Conservation (phyloP, 805 yeast species). For the Metschnikowia proteae region DNA sequence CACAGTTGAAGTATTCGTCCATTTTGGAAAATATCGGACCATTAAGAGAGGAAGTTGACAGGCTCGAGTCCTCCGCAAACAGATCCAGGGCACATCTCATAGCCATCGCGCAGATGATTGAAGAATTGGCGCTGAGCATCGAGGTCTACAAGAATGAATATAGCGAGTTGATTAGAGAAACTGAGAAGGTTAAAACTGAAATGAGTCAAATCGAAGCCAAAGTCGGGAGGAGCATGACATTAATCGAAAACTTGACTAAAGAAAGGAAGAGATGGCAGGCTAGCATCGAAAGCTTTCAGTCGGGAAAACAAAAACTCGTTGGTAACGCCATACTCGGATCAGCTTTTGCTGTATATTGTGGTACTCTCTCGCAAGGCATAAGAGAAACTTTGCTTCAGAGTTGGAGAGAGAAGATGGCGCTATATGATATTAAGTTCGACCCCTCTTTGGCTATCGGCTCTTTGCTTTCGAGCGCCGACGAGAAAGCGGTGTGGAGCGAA, state of each 20-base stretch:
- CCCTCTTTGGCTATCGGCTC: conserved; percentile 29
- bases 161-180: conserved; percentile 70
- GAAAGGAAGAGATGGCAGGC: conserved; percentile 77
- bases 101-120: conserved; percentile 80
- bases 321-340: conserved; percentile 69
- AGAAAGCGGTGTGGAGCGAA: conserved; percentile 48
- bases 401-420: conserved; percentile 37
- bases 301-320: conserved; percentile 42
- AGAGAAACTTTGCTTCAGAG: conserved; percentile 33
- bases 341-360: conserved; percentile 58
- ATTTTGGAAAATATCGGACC: conserved; percentile 75
- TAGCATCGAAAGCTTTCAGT: conserved; percentile 49
- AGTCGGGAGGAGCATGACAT: conserved; percentile 56
- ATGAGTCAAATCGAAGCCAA: conserved; percentile 59
- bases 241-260: conserved; percentile 58
- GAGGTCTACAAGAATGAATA: conserved; percentile 64
- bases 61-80: conserved; percentile 55
- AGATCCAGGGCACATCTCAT: conserved; percentile 64
- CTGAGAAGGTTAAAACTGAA: conserved; percentile 70
- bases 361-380: conserved; percentile 48
- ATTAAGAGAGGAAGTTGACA: conserved; percentile 57
- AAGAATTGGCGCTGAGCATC: conserved; percentile 66
- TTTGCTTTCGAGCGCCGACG: conserved; percentile 38
- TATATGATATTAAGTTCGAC: conserved; percentile 39
- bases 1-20: conserved; percentile 75